These are phyloP conservation scores for Paecilomyces formosus DNA, from an alignment of 2,329 filamentous ascomycete genomes.

Conservation along the genomic window DNA sequence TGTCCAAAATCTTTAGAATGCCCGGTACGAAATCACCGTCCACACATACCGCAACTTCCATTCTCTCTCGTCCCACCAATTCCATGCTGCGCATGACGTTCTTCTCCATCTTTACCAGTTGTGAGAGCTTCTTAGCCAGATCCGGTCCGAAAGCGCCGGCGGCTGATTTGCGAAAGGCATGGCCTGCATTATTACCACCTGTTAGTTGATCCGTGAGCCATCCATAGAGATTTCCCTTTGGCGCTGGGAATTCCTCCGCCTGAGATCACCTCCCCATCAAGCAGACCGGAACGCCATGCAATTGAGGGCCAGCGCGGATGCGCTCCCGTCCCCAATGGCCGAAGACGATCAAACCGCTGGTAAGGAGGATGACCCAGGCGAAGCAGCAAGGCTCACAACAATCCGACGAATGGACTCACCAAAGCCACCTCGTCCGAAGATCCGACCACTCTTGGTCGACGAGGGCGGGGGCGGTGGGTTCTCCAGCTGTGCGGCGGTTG, in stretches of 20 bases:
- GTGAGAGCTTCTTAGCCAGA: slow-evolving; percentile 92
- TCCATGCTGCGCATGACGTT: slow-evolving; percentile 99
- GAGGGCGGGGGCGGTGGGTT: slow-evolving; percentile 90
- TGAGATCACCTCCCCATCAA: background rate
- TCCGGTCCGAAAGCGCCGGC: slow-evolving; percentile 61
- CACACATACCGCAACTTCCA: slow-evolving; percentile 87
- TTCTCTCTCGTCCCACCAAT: slow-evolving; percentile 86
- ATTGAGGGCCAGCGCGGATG: background rate
- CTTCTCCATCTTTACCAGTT: slow-evolving; percentile 99
- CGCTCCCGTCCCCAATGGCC: background rate
- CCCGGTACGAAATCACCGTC: background rate
- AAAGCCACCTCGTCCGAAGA: slow-evolving; percentile 80
- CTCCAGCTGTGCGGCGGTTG: slow-evolving; percentile 84
- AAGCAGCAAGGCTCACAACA: background rate
- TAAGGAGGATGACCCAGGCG: background rate
- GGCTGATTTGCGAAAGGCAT: slow-evolving; percentile 50
- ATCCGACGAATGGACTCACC: slow-evolving; percentile 51
- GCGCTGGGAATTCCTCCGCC: background rate
- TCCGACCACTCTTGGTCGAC: slow-evolving; percentile 79
- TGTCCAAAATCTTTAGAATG: background rate
- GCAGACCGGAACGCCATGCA: background rate
- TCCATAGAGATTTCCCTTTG: background rate
- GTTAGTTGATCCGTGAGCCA: background rate
- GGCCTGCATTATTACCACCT: slow-evolving; percentile 39
- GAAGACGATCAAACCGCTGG: background rate